Conservation (phyloP, 176 grass and related monocot species). For the Avena atlantica region DNA sequence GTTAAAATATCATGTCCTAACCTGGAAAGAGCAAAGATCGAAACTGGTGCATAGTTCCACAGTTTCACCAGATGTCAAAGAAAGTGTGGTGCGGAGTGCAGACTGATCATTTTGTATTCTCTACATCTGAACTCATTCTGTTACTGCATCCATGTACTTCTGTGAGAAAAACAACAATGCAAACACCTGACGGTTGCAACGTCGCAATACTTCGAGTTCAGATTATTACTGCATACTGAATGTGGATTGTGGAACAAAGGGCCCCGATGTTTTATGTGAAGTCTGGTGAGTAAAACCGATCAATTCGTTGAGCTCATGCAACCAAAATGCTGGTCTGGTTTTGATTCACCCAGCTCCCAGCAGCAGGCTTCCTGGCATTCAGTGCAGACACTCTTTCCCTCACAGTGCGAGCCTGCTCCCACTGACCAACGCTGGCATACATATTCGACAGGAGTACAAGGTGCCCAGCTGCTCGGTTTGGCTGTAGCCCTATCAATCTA, state of each 20-base stretch:
- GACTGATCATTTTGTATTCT: slow-evolving; percentile 18
- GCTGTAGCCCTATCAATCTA: slow-evolving; percentile 52
- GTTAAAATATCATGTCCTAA: slow-evolving; percentile 37
- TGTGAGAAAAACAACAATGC: background rate
- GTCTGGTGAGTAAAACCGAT: background rate
- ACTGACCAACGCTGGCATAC: slow-evolving; percentile 50
- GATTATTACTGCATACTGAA: background rate
- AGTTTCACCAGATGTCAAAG: slow-evolving; percentile 14
- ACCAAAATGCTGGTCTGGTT: slow-evolving; percentile 34
- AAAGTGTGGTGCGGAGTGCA: background rate
- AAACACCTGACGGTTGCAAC: background rate
- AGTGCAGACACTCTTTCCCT: slow-evolving; percentile 55
- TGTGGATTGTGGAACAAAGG: background rate
- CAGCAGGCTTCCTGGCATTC: slow-evolving; percentile 51
- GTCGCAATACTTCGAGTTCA: background rate
- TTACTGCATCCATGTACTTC: background rate
- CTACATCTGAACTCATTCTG: background rate
- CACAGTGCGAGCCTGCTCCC: slow-evolving; percentile 48
- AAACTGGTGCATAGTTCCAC: slow-evolving; percentile 21
- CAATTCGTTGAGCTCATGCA: slow-evolving; percentile 15
- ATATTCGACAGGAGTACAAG: slow-evolving; percentile 69
- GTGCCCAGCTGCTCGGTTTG: slow-evolving; percentile 54
- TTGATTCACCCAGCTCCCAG: slow-evolving; percentile 51
- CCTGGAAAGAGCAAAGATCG: slow-evolving; percentile 26
- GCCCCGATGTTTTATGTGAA: background rate